Base-by-base conservation (phyloP, 108 stramenopile species). In the Pseudonitzschia pungens region DNA sequence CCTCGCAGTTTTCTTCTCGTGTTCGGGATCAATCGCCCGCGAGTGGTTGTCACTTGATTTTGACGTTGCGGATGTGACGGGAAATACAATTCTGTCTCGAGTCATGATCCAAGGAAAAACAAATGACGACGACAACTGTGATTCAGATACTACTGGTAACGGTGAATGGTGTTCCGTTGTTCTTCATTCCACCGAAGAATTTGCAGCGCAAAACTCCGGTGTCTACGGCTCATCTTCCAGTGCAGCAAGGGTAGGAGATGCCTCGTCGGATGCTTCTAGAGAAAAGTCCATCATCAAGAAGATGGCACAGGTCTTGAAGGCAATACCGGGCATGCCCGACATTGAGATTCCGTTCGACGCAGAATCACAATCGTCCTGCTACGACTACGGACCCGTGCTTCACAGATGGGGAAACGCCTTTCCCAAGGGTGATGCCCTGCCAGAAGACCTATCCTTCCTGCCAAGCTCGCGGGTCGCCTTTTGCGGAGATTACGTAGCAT, bases 401-500 rank as follows among this genome's bases (percentile, higher is more conserved):
- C 60, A 62, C n/a, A 31, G 60, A 40, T 62, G 60, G 60, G 60
- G 60, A 21, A 62, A 62, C 29, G 60, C 60, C 26, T 62, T 62
- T 18, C 60, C 60, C 0, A 62, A 62, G 36, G 60, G 60, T 62
- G 60, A 62, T 7, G 32, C 60, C 9, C 41, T 62, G 0, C 27
- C 29, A 20, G 33, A 62, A 41, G 60, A 62, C 29, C 36, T 62
- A 33, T 15, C 60, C 11, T 62, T 62, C 32, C 32, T 62, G 14
- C 33, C 60, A 10, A 62, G 60, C n/a, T 62, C 60, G 4, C 29
- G 60, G 8, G 40, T 62, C 31, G 32, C 60, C 5, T 62, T 62
- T 1, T 62, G 60, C n/a, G 60, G 60, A 33, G 60, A 62, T 33
- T 62, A 62, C 20, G 60, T 62, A 14, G 60, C 32, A 5, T 12